A percentile compares a stretch with the other conserved stretches of the same genome.
Conservation (phyloP, 768 basidiomycete species). For the Phanerodontia chrysosporium region DNA sequence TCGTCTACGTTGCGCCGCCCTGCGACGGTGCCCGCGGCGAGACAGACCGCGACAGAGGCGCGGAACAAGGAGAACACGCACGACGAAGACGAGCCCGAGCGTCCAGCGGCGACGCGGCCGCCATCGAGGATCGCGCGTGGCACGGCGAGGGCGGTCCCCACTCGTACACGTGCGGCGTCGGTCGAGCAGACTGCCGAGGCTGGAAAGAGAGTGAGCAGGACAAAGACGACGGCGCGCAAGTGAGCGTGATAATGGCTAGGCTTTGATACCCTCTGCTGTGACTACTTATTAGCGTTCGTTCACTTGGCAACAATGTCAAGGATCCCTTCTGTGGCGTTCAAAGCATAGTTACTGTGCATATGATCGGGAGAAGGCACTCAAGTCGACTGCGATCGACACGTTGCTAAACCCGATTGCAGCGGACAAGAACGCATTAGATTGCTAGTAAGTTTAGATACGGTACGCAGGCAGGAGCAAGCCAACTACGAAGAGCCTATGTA, state of each 20-base stretch:
- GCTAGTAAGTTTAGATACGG: too few relatives aligned
- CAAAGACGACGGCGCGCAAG: not conserved
- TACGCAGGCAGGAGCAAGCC: not conserved
- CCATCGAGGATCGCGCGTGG: not conserved
- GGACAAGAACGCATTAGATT: too few relatives aligned
- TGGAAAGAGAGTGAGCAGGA: constrained; percentile 3
- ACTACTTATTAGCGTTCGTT: too few relatives aligned
- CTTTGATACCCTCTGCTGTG: not conserved
- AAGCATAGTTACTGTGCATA: too few relatives aligned
- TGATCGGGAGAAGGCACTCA: too few relatives aligned
- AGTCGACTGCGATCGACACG: too few relatives aligned
- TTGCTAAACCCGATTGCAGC: too few relatives aligned
- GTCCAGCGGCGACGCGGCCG: not conserved
- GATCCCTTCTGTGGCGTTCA: too few relatives aligned
- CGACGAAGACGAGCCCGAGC: constrained; percentile 8
- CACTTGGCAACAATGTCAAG: too few relatives aligned
- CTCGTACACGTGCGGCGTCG: constrained; percentile 1
- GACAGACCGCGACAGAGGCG: constrained; percentile 5
- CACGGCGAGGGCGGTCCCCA: not conserved
- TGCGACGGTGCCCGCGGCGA: not conserved
- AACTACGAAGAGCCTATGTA: not conserved
- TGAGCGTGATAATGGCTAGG: not conserved
- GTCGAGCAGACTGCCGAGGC: constrained; percentile 1
- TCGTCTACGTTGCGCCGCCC: not conserved
- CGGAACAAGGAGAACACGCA: constrained; percentile 33